Evolutionary conservation across 2,329 filamentous ascomycete genomes (phyloP).

Genomic region (Trichoderma cornu-damae): DNA sequence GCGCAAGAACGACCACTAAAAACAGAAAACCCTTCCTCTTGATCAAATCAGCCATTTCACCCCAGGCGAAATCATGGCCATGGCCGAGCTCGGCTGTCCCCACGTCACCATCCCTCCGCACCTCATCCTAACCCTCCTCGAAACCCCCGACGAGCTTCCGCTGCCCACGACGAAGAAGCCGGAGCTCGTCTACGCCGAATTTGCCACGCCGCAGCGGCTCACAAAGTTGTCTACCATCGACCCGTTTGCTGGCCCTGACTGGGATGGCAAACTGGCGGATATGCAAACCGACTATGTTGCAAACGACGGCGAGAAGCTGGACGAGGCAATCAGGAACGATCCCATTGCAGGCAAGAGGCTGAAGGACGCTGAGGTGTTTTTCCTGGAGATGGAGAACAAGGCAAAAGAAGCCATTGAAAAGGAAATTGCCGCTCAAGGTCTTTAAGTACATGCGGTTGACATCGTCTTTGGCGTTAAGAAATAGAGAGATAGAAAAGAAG

Average conservation of each 20-base stretch:
- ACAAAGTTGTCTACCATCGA: slow-evolving; percentile 34
- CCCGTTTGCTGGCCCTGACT: slow-evolving; percentile 33
- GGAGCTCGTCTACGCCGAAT: slow-evolving; percentile 12
- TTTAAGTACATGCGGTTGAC: background rate
- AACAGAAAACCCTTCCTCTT: background rate
- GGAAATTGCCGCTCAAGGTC: slow-evolving; percentile 15
- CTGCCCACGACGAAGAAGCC: slow-evolving; percentile 6
- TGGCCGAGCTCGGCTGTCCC: slow-evolving; percentile 22
- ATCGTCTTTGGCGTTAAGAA: no score
- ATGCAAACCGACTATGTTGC: slow-evolving; percentile 42
- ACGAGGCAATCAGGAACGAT: slow-evolving; percentile 34
- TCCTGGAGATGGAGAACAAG: slow-evolving; percentile 32
- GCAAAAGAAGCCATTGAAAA: slow-evolving; percentile 27
- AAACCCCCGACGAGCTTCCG: slow-evolving; percentile 18
- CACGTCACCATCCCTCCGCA: slow-evolving; percentile 22
- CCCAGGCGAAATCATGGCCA: slow-evolving; percentile 21
- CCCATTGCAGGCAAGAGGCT: slow-evolving; percentile 31
- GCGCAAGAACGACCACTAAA: background rate
- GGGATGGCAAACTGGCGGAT: slow-evolving; percentile 35
- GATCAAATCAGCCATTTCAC: slow-evolving; percentile 19
- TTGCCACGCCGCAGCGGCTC: slow-evolving; percentile 30
- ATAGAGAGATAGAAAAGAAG: no score
- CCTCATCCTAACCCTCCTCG: slow-evolving; percentile 19
- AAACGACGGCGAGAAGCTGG: slow-evolving; percentile 32
- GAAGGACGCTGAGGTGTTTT: slow-evolving; percentile 34